Conservation (phyloP, 176 grass and related monocot genomes). For the Musa itinerans region DNA sequence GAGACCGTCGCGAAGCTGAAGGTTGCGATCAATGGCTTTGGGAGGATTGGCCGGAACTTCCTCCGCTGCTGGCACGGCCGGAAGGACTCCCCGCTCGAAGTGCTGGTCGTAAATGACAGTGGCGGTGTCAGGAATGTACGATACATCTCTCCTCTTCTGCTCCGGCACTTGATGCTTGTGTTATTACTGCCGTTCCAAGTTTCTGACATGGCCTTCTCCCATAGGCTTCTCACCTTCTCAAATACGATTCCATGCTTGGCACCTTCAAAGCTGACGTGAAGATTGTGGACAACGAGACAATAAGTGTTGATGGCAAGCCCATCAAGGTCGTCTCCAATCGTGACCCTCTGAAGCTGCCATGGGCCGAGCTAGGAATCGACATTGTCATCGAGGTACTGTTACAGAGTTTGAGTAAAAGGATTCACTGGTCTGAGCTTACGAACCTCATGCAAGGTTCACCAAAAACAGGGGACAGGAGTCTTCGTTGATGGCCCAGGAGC, state of each 20-base stretch:
- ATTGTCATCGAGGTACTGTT: constrained; percentile 82
- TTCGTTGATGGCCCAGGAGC: constrained; percentile 94
- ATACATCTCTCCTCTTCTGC: background rate
- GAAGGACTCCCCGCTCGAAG: constrained; percentile 77
- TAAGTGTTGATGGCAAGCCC: constrained; percentile 89
- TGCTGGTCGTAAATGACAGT: constrained; percentile 86
- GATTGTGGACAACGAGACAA: constrained; percentile 66
- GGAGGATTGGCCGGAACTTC: constrained; percentile 94
- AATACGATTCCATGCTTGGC: constrained; percentile 96
- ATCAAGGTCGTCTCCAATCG: constrained; percentile 75
- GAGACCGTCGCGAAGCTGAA: constrained; percentile 92
- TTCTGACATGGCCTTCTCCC: background rate
- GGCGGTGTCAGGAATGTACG: constrained; percentile 88
- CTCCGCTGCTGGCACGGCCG: constrained; percentile 97
- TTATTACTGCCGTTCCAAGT: background rate
- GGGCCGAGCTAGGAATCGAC: constrained; percentile 88
- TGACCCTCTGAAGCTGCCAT: constrained; percentile 86
- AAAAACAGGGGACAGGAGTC: constrained; percentile 81
- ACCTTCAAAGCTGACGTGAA: constrained; percentile 96
- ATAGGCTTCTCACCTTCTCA: constrained; percentile 97
- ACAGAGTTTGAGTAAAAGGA: background rate
- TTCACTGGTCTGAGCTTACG: background rate
- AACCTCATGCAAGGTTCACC: background rate
- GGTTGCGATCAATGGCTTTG: constrained; percentile 95
- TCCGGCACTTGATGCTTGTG: background rate